Evolutionary conservation across 2,329 filamentous ascomycete species (phyloP), one percentile per base, ranked within the genome.

Genomic region (Sarocladiaceae sp.): DNA sequence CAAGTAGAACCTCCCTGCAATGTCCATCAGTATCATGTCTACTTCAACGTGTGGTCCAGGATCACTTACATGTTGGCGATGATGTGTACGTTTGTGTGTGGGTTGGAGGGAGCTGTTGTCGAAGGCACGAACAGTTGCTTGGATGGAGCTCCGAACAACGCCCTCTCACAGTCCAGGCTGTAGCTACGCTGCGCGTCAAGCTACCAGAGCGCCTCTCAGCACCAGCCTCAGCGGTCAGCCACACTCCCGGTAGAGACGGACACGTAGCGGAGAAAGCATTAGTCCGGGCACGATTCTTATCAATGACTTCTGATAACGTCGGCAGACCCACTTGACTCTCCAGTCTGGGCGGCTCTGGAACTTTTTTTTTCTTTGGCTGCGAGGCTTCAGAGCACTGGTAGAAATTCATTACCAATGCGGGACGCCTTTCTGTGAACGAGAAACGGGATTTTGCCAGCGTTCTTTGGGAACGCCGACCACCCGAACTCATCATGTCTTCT

Each of bases 1-100:
- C 93, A 57, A 98, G 80, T 64, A 98, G 79, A 65, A 97, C 88
- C 82, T 98, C 93, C 93, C 90, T 97, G 49, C 21, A 41, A 39
- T 26, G 16, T 33, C 24, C 4, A 15, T 41, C 15, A 41, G 37
- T 41, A 41, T 23, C 24, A 31, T 43, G 33, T 21, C 21, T 20
- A 16, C 4, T 13, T 13, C 13, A 33, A n/a, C 4, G 15, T 20
- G 18, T 19, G n/a, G 4, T 24, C 7, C 4, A 13, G 27, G 20
- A 29, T 26, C 6, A 39, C 27, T 46, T 16, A 48, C 47, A 49
- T 49, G 40, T 20, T 47, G 13, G 21, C 15, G 34, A 24, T 40
- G 42, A 33, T 29, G 31, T 40, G 42, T 43, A 43, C n/a, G 20
- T 37, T 27, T 16, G 18, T 39, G 12, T 37, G 41, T n/a, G 19